Conservation (phyloP, 169 alveolate species). For the Plasmodium billcollinsi region DNA sequence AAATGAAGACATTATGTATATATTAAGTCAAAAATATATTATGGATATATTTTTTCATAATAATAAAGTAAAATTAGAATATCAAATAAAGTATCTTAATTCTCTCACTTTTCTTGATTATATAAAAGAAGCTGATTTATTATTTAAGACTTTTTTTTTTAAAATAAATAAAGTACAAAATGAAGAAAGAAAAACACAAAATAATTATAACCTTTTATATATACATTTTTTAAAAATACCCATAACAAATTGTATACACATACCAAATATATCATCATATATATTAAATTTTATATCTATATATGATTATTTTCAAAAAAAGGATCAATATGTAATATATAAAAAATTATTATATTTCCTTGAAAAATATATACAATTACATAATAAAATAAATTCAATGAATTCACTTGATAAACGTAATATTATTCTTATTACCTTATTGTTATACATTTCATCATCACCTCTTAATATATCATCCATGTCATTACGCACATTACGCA, state of each 20-base stretch:
- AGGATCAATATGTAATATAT: background rate
- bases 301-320: background rate
- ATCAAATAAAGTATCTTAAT: slow-evolving; percentile 33
- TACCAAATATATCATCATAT: slow-evolving; percentile 54
- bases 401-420: slow-evolving; percentile 44
- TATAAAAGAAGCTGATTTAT: slow-evolving; percentile 18
- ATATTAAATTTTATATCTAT: slow-evolving; percentile 23
- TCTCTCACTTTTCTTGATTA: slow-evolving; percentile 26
- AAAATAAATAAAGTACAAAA: background rate
- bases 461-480: slow-evolving; percentile 17
- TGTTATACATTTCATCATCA: background rate
- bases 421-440: slow-evolving; percentile 5
- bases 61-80: slow-evolving; percentile 12
- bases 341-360: slow-evolving; percentile 3
- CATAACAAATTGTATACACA: background rate
- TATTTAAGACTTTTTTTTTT: background rate
- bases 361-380: slow-evolving; percentile 1
- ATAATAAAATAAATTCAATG: background rate
- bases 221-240: slow-evolving; percentile 26
- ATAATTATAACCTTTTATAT: background rate
- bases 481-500: background rate
- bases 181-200: background rate
- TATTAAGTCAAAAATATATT: slow-evolving; percentile 15
- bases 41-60: slow-evolving; percentile 2
- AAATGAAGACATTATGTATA: background rate